phyloP scores from a whole-genome alignment of 441 rosid species.

The Rhodomyrtus psidioides region DNA sequence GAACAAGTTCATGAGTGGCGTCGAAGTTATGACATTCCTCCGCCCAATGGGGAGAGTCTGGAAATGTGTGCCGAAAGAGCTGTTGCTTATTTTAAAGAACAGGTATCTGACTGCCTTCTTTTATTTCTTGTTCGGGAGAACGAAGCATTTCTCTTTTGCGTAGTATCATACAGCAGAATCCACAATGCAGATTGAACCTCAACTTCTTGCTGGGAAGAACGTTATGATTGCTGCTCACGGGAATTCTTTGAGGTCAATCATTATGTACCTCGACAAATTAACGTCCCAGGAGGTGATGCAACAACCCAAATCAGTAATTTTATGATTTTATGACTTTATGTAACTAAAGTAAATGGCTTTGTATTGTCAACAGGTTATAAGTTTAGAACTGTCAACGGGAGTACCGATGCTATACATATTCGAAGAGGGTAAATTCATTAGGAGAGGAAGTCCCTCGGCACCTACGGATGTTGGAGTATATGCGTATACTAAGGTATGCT shows the following conservation, averaged over 20 bases:
- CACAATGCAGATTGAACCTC: conserved; percentile 72
- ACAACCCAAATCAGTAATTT: background rate
- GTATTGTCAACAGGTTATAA: conserved; percentile 48
- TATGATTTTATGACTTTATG: background rate
- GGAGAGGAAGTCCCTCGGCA: conserved; percentile 86
- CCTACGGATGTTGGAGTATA: conserved; percentile 95
- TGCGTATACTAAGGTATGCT: conserved; percentile 81
- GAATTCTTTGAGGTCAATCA: conserved; percentile 88
- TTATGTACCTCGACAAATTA: conserved; percentile 93
- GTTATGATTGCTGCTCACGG: conserved; percentile 96
- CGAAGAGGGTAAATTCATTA: conserved; percentile 76
- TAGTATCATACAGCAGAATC: conserved; percentile 3
- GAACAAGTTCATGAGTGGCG: conserved; percentile 98
- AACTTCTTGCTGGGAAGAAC: conserved; percentile 75
- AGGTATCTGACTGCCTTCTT: conserved; percentile 28
- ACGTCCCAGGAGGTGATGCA: conserved; percentile 80
- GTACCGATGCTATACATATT: conserved; percentile 91
- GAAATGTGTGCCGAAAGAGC: conserved; percentile 99
- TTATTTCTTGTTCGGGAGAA: background rate
- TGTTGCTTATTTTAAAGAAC: conserved; percentile 81
- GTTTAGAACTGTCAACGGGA: conserved; percentile 85
- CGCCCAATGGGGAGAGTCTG: conserved; percentile 95
- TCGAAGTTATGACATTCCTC: conserved; percentile 91
- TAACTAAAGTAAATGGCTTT: background rate
- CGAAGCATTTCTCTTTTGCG: background rate